Evolutionary conservation across 352 stramenopile species (phyloP), one percentile per base, ranked within the genome.

Genomic region (Pythium plurisporium): DNA sequence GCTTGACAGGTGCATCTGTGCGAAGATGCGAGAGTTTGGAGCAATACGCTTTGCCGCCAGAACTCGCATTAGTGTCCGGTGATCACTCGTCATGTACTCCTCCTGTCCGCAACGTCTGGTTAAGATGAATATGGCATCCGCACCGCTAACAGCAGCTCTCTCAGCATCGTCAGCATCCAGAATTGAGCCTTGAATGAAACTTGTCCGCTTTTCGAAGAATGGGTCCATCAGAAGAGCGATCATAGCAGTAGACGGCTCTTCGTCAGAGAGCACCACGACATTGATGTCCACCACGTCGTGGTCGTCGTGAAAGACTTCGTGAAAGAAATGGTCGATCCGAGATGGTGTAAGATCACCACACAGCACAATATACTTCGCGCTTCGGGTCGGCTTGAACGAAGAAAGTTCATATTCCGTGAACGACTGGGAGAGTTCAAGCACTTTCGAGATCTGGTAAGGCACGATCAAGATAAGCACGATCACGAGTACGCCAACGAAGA

Each of bases 271-370:
- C 23, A 94, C 80, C 33, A 91, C 73, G 3, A 91, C 80, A 25
- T 88, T 83, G 30, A 91, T 74, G 36, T 89, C 81, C 33, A 89
- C 69, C 23, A 91, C 75, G 62, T 92, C 80, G 56, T 94, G 84
- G 59, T 94, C 84, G 43, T 92, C 85, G 63, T 94, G 84, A 56
- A 94, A 94, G 25, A 94, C 82, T 38, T 94, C 84, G 46, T 78
- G 77, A 65, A 94, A 94, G 46, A 94, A 94, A 38, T 91, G 74
- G 37, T 87, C 77, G 59, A 94, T 92, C 0, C 84, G 84, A 8
- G 81, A 87, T 8, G 76, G 70, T 37, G 80, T 92, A 46, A 94
- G 74, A 30, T 94, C 84, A 17, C 84, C 84, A 56, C 84, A 94
- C 26, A 94, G 76, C 23, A 94, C 79, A 33, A 94, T 82, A 48